Evolutionary conservation across 768 basidiomycete species (phyloP).

Genomic region (Collybia sordida): DNA sequence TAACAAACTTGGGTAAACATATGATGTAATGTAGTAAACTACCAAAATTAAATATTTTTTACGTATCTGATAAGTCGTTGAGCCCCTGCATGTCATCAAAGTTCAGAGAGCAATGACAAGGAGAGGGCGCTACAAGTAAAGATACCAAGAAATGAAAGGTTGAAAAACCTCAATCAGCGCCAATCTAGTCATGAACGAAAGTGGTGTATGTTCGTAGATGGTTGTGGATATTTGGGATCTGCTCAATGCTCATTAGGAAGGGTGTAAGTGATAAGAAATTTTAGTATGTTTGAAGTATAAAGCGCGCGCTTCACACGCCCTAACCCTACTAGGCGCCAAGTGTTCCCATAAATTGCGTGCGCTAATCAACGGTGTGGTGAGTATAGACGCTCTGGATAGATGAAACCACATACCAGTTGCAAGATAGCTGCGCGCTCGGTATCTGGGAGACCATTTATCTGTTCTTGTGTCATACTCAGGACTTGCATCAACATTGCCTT

Average conservation of each 20-base stretch:
- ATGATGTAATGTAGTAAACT: neutral
- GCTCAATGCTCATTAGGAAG: constrained; percentile 1
- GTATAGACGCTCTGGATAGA: neutral
- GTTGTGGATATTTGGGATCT: neutral
- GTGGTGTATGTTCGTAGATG: constrained; percentile 1
- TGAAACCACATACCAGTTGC: constrained; percentile 56
- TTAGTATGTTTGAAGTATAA: neutral
- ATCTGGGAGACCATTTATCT: constrained; percentile 80
- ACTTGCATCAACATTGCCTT: constrained; percentile 89
- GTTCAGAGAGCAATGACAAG: too few relatives aligned
- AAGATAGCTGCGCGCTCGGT: constrained; percentile 78
- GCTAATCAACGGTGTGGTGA: constrained; percentile 21
- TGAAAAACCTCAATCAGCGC: too few relatives aligned
- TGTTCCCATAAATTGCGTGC: constrained; percentile 36
- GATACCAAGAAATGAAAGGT: too few relatives aligned
- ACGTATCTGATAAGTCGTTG: neutral
- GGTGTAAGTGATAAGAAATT: neutral
- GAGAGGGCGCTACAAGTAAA: too few relatives aligned
- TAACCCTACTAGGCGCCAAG: constrained; percentile 14
- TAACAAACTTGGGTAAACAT: constrained; percentile 37
- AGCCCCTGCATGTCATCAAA: too few relatives aligned
- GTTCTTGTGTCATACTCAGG: constrained; percentile 74
- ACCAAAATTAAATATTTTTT: neutral
- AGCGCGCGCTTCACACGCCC: neutral
- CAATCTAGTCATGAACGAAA: neutral